Percentiles rank a stretch among this genome's conserved stretches.
These are phyloP conservation scores for Daldinia sp. DNA, from an alignment of 2,329 filamentous ascomycete genomes.

Conservation along the genomic window DNA sequence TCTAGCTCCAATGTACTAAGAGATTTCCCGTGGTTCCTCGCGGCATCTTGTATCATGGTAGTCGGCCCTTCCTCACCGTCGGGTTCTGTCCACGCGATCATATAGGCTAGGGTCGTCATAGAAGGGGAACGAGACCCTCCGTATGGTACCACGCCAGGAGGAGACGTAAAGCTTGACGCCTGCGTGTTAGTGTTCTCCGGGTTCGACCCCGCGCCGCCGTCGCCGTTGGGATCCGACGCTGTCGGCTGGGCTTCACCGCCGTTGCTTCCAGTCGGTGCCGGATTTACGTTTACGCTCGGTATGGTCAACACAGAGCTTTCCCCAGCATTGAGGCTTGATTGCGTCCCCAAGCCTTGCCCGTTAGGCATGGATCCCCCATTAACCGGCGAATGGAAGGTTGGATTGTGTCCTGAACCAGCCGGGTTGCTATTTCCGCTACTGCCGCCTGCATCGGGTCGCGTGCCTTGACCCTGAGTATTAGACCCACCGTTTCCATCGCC, in stretches of 20 bases:
- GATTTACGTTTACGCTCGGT: conserved; percentile 14
- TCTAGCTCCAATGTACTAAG: conserved; percentile 7
- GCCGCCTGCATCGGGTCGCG: background rate
- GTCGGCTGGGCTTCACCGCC: conserved; percentile 9
- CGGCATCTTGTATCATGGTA: conserved; percentile 27
- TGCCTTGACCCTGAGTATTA: background rate
- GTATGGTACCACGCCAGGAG: conserved; percentile 43
- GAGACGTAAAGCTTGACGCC: conserved; percentile 35
- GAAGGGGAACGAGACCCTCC: conserved; percentile 33
- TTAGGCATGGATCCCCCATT: conserved; percentile 1
- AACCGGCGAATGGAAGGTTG: conserved; percentile 3
- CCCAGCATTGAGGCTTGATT: conserved; percentile 7
- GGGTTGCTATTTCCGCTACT: conserved; percentile 5
- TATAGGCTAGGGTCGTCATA: conserved; percentile 39
- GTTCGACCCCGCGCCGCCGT: background rate
- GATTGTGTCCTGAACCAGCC: conserved; percentile 8
- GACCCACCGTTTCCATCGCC: conserved; percentile 14
- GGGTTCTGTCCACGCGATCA: conserved; percentile 38
- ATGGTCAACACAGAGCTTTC: background rate
- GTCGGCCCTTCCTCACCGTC: conserved; percentile 29
- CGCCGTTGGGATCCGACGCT: conserved; percentile 11
- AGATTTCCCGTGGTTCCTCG: conserved; percentile 4
- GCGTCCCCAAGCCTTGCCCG: conserved; percentile 5
- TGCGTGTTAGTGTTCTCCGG: conserved; percentile 12
- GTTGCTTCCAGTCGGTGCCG: conserved; percentile 8